Evolutionary conservation across 805 yeast genomes (phyloP).

Genomic region (Pichia heedii): DNA sequence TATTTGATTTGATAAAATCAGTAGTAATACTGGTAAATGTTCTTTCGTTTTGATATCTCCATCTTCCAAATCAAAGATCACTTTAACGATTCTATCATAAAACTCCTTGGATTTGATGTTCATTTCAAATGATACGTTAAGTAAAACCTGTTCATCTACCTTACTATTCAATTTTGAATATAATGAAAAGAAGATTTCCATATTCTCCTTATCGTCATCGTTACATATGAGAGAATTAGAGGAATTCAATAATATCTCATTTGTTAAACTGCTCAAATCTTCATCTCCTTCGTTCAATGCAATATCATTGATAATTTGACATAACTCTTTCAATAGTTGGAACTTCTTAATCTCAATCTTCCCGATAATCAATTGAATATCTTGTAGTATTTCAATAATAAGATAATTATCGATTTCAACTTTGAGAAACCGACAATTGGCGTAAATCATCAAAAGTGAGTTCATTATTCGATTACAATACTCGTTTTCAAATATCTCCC

Average conservation of each 20-base stretch:
- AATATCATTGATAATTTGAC: not conserved
- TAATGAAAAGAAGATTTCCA: not conserved
- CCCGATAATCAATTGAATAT: not conserved
- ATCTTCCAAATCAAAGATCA: not conserved
- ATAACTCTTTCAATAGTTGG: not conserved
- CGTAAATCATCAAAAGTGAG: not conserved
- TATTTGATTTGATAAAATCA: constrained; percentile 10
- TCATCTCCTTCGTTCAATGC: no score
- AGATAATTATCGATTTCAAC: constrained; percentile 1
- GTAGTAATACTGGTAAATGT: constrained; percentile 2
- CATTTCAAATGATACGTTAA: constrained; percentile 7
- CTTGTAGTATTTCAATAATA: constrained; percentile 2
- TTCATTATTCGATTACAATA: not conserved
- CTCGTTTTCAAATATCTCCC: not conserved
- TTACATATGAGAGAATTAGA: not conserved
- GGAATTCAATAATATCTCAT: not conserved
- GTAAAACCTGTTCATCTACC: constrained; percentile 7
- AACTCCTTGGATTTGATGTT: not conserved
- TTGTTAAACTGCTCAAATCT: not conserved
- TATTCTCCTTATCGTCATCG: not conserved
- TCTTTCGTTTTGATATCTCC: not conserved
- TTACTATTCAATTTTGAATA: not conserved
- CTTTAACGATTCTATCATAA: not conserved
- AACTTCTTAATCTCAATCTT: not conserved
- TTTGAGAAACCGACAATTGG: not conserved